Evolutionary conservation across 2,329 filamentous ascomycete genomes (phyloP), one percentile per base, ranked within the genome.

Genomic region (Xylariaceae sp.): DNA sequence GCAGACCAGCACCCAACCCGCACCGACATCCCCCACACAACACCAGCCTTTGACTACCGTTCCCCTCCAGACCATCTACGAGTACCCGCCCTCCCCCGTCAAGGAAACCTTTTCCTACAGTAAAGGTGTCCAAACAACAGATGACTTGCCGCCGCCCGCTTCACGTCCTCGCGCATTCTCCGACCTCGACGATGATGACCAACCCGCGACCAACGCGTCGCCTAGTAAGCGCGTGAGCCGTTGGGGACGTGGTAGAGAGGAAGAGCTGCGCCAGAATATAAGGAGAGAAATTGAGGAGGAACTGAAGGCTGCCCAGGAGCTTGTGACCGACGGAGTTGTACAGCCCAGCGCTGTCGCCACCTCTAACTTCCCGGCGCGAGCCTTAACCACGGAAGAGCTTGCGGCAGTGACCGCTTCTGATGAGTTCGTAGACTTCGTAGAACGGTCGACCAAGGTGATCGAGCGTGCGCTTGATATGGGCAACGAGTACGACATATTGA

Each of bases 391-490:
- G 12, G 94, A 97, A 64, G 95, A 99, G 70, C 76, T 96, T 40
- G 85, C 88, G 62, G 94, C 92, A 4, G 91, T 97, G 30, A 94
- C 90, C 29, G 88, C 88, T 52, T 96, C 92, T 0, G 85, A 92
- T 32, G 94, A 97, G 49, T 99, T 99, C 68, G 80, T 94, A 57
- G 90, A 95, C 64, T 99, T 99, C 67, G 84, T 99, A 32, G 94
- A 99, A 66, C 84, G 90, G 64, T 96, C 92, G 27, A 95, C 90
- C 54, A 99, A 97, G 72, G 91, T 99, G 47, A 92, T 99, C 64
- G 94, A 99, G 74, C 84, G 94, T 66, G 92, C 94, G 4, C 76
- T 99, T 60, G 94, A 97, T 66, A 87, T 68, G 44, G 64, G 64
- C 37, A 67, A 96, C 67, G 90, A 96, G 66, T 99, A 97, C 70